Evolutionary conservation across 352 stramenopile species (phyloP), one percentile per base, ranked within the genome.

Genomic region (Halophytophthora batemanensis): DNA sequence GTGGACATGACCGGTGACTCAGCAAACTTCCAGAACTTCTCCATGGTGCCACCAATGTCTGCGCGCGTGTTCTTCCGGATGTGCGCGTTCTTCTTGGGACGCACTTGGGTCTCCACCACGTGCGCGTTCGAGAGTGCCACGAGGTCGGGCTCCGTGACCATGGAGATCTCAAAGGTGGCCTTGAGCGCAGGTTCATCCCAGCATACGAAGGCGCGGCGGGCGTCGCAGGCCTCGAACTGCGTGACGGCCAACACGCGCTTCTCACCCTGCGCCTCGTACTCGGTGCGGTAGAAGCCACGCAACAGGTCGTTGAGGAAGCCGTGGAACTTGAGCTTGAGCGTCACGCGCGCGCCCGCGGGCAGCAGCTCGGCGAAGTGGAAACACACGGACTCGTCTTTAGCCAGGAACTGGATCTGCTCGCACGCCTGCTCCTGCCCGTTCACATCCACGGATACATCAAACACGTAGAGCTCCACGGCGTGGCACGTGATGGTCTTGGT

Each of bases 131-230:
- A 94, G 51, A 99, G 87, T 44, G 93, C 96, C 45, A 94, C 93
- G 19, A 98, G 75, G 43, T 94, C 64, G 19, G 61, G 65, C 45
- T 96, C 89, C 11, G 98, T 95, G 29, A 95, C 77, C 57, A 98
- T 96, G 11, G 83, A 89, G 36, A 99, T 83, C 50, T 87, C 69
- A 55, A 98, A 99, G 1, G 77, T 82, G 8, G 96, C 95, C 69
- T 99, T 99, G 22, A 96, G 74, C 23, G 91, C 85, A 3, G 97
- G 97, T 71, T 99, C 97, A 62, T 99, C 97, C 85, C 95, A 98
- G 74, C 97, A 99, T 13, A 97, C 96, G 58, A 99, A 99, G 39
- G 93, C 95, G 17, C 93, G 82, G 45, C 96, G 84, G 19, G 87
- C 85, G 54, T 97, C 83, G 48, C 88, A 87, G 19, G 85, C 82